phyloP scores from a whole-genome alignment of 2,329 filamentous ascomycete genomes.

The Aspergillus ochraceus region DNA sequence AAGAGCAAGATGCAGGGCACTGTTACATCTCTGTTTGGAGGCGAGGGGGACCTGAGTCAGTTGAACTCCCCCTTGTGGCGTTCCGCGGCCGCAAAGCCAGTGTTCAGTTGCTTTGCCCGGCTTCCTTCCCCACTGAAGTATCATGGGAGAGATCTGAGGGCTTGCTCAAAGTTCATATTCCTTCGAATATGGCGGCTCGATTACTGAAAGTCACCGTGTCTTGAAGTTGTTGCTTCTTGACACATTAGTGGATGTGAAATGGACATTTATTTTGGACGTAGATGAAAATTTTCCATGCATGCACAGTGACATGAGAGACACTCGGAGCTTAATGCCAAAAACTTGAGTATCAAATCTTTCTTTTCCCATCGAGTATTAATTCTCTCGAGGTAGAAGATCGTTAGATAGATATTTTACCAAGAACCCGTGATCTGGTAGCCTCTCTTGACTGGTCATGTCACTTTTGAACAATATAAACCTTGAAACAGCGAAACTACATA shows the following conservation, averaged over 20 bases:
- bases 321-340: too few species aligned
- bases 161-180: background rate
- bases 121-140: background rate
- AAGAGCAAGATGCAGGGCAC: background rate
- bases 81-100: background rate
- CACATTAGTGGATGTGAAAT: background rate
- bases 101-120: constrained; percentile 11
- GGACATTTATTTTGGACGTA: background rate
- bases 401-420: too few species aligned
- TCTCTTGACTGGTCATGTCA: too few species aligned
- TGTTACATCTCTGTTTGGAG: constrained; percentile 25
- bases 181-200: background rate
- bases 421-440: too few species aligned
- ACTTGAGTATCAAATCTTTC: too few species aligned
- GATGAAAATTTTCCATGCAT: too few species aligned
- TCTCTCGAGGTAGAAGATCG: too few species aligned
- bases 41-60: constrained; percentile 9
- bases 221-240: background rate
- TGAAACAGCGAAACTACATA: too few species aligned
- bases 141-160: background rate
- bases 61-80: constrained; percentile 5
- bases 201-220: background rate
- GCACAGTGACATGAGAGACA: too few species aligned
- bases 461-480: too few species aligned
- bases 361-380: too few species aligned